Percentiles rank a stretch among this genome's conserved stretches.
Conservation (phyloP, 1,284 basidiomycete species). For the Ustilago nuda region DNA sequence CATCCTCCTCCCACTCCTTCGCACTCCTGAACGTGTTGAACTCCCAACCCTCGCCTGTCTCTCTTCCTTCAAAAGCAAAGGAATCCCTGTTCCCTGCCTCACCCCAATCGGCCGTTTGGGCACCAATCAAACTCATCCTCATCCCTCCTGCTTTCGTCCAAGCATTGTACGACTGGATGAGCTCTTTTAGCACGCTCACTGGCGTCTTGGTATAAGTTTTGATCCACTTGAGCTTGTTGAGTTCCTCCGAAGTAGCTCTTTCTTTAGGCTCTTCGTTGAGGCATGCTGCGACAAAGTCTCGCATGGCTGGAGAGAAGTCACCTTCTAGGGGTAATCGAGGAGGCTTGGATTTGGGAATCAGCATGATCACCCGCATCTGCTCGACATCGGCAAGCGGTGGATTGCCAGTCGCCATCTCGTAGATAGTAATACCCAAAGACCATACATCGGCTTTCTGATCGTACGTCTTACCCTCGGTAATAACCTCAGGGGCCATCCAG, state of each 20-base stretch:
- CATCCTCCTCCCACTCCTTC: conserved; percentile 40
- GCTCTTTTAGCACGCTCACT: conserved; percentile 78
- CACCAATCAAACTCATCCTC: conserved; percentile 77
- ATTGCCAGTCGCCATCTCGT: conserved; percentile 58
- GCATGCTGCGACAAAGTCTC: conserved; percentile 88
- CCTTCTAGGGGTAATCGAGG: conserved; percentile 83
- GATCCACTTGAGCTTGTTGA: conserved; percentile 93
- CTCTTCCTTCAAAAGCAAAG: conserved; percentile 56
- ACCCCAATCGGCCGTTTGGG: conserved; percentile 52
- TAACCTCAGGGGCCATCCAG: conserved; percentile 65
- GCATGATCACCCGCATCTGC: conserved; percentile 87
- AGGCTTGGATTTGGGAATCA: conserved; percentile 88
- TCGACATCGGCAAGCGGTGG: conserved; percentile 71
- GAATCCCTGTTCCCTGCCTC: conserved; percentile 55
- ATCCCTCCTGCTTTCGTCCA: conserved; percentile 85
- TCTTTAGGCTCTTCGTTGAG: conserved; percentile 83
- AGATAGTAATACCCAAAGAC: conserved; percentile 57
- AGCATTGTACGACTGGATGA: conserved; percentile 79
- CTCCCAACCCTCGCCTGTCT: conserved; percentile 59
- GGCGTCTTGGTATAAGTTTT: conserved; percentile 79
- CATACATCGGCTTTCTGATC: conserved; percentile 61
- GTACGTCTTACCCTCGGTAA: conserved; percentile 70
- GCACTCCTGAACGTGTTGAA: conserved; percentile 46
- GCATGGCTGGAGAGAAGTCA: conserved; percentile 81
- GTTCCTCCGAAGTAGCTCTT: conserved; percentile 89